Evolutionary conservation across 2,329 filamentous ascomycete genomes (phyloP).

Genomic region (Cadophora sp.): DNA sequence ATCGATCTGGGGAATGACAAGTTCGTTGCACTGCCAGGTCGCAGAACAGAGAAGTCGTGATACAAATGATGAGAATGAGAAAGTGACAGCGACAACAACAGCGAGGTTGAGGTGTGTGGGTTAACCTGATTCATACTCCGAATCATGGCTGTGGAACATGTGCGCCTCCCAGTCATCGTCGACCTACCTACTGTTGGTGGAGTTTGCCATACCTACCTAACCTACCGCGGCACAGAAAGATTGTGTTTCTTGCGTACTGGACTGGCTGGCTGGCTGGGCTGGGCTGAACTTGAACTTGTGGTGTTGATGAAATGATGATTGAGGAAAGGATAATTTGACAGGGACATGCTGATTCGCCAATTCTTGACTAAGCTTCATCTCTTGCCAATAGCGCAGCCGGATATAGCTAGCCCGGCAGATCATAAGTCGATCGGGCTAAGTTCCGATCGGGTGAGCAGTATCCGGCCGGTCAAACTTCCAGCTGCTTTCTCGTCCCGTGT

Average conservation of each 20-base stretch:
- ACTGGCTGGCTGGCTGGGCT: background rate
- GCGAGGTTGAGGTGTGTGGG: conserved; percentile 8
- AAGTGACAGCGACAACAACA: conserved; percentile 6
- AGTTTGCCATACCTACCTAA: too few relatives aligned
- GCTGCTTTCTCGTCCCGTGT: background rate
- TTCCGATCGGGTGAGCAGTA: background rate
- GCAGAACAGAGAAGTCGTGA: background rate
- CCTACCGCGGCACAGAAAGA: background rate
- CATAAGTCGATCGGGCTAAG: conserved; percentile 7
- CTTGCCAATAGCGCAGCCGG: conserved; percentile 9
- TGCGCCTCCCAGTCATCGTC: conserved; percentile 6
- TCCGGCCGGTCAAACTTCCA: background rate
- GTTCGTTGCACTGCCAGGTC: conserved; percentile 5
- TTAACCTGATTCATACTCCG: background rate
- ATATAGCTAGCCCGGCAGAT: conserved; percentile 18
- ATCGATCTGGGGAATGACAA: background rate
- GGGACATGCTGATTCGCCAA: conserved; percentile 14
- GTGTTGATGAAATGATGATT: conserved; percentile 15
- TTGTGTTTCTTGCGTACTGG: background rate
- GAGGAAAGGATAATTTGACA: conserved; percentile 5
- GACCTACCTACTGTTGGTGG: conserved; percentile 11
- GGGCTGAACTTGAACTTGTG: conserved; percentile 4
- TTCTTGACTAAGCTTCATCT: conserved; percentile 5
- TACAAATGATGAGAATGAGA: conserved; percentile 9
- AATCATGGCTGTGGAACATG: conserved; percentile 13